These are phyloP conservation scores for Fusarium pseudonygamai DNA, from an alignment of 2,329 filamentous ascomycete genomes.

Conservation along the genomic window DNA sequence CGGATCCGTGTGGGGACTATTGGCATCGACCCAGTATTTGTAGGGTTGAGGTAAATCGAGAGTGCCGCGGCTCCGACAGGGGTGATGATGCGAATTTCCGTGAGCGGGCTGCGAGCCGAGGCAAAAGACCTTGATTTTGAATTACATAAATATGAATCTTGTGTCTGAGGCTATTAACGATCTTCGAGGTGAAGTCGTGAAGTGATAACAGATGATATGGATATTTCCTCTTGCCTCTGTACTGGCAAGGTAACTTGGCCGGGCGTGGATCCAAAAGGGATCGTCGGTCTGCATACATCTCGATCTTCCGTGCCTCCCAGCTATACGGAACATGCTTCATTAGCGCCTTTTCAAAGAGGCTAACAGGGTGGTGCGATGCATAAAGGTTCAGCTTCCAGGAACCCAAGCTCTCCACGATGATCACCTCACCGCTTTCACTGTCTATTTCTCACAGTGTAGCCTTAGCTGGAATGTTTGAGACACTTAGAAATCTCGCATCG, in stretches of 20 bases:
- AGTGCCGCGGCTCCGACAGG: constrained; percentile 27
- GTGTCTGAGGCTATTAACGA: not conserved
- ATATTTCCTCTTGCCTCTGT: constrained; percentile 7
- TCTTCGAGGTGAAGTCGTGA: not conserved
- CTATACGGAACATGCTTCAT: constrained; percentile 40
- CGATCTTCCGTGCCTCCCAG: constrained; percentile 34
- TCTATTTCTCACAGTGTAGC: not conserved
- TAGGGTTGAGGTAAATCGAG: constrained; percentile 27
- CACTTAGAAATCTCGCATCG: not conserved
- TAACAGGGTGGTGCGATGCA: constrained; percentile 23
- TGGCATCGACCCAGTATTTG: constrained; percentile 18
- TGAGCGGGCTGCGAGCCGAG: not conserved
- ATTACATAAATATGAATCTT: not conserved
- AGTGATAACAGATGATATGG: not conserved
- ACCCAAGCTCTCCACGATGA: constrained; percentile 20
- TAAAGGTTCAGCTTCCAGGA: constrained; percentile 33
- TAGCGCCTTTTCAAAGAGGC: constrained; percentile 25
- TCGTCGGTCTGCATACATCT: constrained; percentile 34
- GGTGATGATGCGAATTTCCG: constrained; percentile 23
- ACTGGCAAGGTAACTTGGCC: not conserved
- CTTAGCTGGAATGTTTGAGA: not conserved
- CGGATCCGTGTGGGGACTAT: constrained; percentile 35
- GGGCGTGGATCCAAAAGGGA: constrained; percentile 21
- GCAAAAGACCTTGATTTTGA: not conserved
- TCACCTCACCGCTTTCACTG: constrained; percentile 36